Evolutionary conservation across 768 basidiomycete species (phyloP), one percentile per base, ranked within the genome.

Genomic region (Lactarius tabidus): DNA sequence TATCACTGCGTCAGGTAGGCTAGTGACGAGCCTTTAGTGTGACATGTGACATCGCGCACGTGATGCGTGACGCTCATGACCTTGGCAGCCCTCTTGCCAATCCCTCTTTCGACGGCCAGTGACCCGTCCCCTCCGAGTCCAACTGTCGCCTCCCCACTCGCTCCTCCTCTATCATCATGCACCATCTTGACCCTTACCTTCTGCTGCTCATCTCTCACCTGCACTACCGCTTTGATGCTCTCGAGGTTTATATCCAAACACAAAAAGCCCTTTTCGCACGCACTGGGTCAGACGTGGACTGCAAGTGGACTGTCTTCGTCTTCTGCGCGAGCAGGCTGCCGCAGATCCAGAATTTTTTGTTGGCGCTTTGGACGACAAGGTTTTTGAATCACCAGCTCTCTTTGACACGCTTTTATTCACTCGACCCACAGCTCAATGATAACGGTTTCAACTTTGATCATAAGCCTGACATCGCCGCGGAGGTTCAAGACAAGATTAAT

Each of bases 211-310:
- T 26, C 51, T n/a, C n/a, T 54, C 12, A 33, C 29, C 23, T 10
- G 15, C 12, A 28, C 7, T 55, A n/a, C 43, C 87, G 85, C 70
- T 74, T 85, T 69, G 81, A 87, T 74, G 87, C 86, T 78, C 86
- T 91, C 70, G 81, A 84, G 70, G 76, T 76, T 54, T 91, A 86
- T 75, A 81, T 91, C 67, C 78, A 82, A 62, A 77, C 82, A 43
- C 90, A 91, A 75, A 82, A 76, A 73, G 72, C 77, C n/a, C 69
- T 89, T 38, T 82, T 91, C 48, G 79, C 80, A 56, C 81, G 82
- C 36, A 87, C 87, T 35, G 81, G 84, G 67, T 75, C 80, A 69
- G 89, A 91, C 76, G 82, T 91, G 71, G 81, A n/a, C n/a, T n/a
- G n/a, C n/a, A n/a, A n/a, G n/a, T n/a, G n/a, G n/a, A 80, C 58